Evolutionary conservation across 2,329 filamentous ascomycete species (phyloP).

Genomic region (Fusarium metavorans): DNA sequence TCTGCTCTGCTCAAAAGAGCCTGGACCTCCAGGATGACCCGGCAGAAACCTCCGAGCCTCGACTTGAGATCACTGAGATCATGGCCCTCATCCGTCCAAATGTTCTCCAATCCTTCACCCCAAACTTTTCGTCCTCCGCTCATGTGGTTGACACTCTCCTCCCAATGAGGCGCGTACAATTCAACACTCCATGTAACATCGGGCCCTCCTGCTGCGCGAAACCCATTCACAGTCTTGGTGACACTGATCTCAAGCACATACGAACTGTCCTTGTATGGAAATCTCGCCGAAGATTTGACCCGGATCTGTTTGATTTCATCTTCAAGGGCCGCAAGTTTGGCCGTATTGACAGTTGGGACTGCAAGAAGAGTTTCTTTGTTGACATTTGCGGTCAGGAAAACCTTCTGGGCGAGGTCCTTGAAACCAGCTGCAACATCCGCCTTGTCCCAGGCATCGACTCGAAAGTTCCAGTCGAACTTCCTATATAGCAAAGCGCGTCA

Average conservation of each 20-base stretch:
- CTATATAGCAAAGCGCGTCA: slow-evolving; percentile 34
- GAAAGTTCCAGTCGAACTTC: slow-evolving; percentile 51
- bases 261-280: slow-evolving; percentile 48
- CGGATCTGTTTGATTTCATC: slow-evolving; percentile 32
- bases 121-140: slow-evolving; percentile 46
- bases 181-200: slow-evolving; percentile 48
- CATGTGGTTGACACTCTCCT: slow-evolving; percentile 50
- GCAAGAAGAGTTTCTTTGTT: slow-evolving; percentile 19
- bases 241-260: slow-evolving; percentile 51
- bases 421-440: slow-evolving; percentile 34
- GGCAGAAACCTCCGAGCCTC: slow-evolving; percentile 48
- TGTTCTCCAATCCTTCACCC: slow-evolving; percentile 44
- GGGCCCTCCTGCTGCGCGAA: slow-evolving; percentile 22
- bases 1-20: slow-evolving; percentile 38
- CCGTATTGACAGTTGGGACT: slow-evolving; percentile 23
- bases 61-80: slow-evolving; percentile 42
- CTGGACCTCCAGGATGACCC: slow-evolving; percentile 48
- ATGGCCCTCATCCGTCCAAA: slow-evolving; percentile 49
- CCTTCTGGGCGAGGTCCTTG: slow-evolving; percentile 32
- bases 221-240: slow-evolving; percentile 45
- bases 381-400: slow-evolving; percentile 30
- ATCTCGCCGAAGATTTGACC: slow-evolving; percentile 43
- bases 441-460: slow-evolving; percentile 44
- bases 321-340: slow-evolving; percentile 14
- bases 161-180: slow-evolving; percentile 52